Evolutionary conservation across 208 protist species (phyloP).

Genomic region (Wallacemonas sp.): DNA sequence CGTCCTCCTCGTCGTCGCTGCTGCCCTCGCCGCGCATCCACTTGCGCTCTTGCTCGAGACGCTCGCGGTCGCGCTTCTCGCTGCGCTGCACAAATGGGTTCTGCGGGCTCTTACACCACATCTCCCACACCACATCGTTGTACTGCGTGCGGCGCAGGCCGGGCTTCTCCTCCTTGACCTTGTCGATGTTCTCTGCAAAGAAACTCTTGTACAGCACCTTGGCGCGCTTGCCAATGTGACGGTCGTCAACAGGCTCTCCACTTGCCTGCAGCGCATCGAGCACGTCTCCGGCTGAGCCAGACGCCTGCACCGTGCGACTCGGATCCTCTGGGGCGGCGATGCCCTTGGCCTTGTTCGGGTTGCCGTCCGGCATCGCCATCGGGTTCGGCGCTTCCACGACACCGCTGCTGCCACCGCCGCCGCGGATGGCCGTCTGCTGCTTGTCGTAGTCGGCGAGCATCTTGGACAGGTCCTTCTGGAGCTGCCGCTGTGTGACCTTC

Average conservation of each 20-base stretch:
- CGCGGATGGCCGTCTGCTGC: conserved; percentile 41
- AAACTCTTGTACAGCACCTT: conserved; percentile 83
- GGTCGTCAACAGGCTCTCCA: conserved; percentile 37
- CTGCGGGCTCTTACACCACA: conserved; percentile 79
- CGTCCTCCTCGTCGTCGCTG: conserved; percentile 40
- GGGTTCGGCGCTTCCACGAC: conserved; percentile 27
- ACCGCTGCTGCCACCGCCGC: too few species aligned
- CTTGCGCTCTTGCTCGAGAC: conserved; percentile 66
- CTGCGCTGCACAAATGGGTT: conserved; percentile 89
- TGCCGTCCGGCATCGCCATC: conserved; percentile 35
- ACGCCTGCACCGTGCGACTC: conserved; percentile 26
- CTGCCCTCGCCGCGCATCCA: conserved; percentile 74
- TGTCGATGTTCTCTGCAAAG: conserved; percentile 63
- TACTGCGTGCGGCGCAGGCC: conserved; percentile 85
- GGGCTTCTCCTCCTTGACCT: conserved; percentile 73
- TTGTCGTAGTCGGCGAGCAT: conserved; percentile 86
- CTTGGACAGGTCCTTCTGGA: conserved; percentile 87
- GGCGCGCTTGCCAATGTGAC: conserved; percentile 86
- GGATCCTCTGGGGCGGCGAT: conserved; percentile 18
- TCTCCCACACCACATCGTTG: conserved; percentile 87
- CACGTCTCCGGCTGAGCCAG: conserved; percentile 45
- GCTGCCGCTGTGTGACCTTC: conserved; percentile 74
- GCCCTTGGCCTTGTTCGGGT: conserved; percentile 46
- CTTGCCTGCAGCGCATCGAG: conserved; percentile 41
- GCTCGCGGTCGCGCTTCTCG: conserved; percentile 56